phyloP scores from a whole-genome alignment of 2,329 filamentous ascomycete genomes.

The Monilinia fructicola region DNA sequence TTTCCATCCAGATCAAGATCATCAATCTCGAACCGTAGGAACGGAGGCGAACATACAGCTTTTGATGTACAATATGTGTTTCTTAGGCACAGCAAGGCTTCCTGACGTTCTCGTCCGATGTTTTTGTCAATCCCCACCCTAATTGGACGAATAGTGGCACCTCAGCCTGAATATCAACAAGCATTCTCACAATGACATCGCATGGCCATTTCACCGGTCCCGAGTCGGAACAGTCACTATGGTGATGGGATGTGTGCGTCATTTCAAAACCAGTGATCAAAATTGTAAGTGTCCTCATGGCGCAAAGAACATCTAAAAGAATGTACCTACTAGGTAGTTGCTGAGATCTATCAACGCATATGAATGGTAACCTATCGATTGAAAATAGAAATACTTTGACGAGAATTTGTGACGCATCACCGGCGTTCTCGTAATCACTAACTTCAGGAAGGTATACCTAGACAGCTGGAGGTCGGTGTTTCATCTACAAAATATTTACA shows the following conservation, averaged over 20 bases:
- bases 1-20: not conserved
- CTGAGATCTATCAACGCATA: not conserved
- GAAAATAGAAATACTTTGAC: not conserved
- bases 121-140: not conserved
- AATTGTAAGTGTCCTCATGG: slow-evolving; percentile 9
- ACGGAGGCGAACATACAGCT: not conserved
- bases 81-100: slow-evolving; percentile 20
- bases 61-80: not conserved
- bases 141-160: not conserved
- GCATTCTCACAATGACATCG: not conserved
- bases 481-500: not conserved
- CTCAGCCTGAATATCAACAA: not conserved
- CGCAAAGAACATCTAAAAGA: slow-evolving; percentile 7
- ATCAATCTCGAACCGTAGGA: not conserved
- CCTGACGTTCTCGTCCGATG: slow-evolving; percentile 2
- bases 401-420: not conserved
- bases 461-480: not conserved
- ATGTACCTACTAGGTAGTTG: not conserved
- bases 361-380: not conserved
- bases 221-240: not conserved
- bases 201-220: not conserved
- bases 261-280: slow-evolving; percentile 16
- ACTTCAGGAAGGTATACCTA: not conserved
- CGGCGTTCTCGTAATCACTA: not conserved
- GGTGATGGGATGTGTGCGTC: slow-evolving; percentile 1